Evolutionary conservation across 441 rosid species (phyloP).

Genomic region (Populus hybrid): DNA sequence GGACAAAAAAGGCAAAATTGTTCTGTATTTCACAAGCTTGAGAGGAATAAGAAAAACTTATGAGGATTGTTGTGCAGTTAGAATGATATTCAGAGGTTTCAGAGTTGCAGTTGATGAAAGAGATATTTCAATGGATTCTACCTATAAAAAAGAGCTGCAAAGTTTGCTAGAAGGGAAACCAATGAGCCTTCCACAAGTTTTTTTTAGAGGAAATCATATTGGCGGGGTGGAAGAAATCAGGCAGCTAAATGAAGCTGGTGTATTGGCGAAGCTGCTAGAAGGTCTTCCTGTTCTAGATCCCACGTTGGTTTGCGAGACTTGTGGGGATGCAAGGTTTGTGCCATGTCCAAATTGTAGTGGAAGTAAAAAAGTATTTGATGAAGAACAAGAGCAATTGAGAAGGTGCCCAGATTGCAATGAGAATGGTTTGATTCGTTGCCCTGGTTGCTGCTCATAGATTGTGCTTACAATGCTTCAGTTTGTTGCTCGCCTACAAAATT

Average conservation of each 20-base stretch:
- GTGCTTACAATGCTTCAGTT: not conserved
- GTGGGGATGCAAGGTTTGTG: constrained; percentile 88
- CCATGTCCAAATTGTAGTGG: constrained; percentile 73
- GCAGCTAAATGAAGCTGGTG: constrained; percentile 73
- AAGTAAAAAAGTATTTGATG: constrained; percentile 73
- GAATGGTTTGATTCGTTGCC: constrained; percentile 82
- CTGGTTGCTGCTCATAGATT: constrained; percentile 44
- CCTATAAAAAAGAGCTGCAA: constrained; percentile 64
- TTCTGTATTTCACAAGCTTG: constrained; percentile 71
- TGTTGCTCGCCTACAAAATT: not conserved
- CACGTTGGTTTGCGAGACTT: constrained; percentile 50
- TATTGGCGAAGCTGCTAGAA: constrained; percentile 52
- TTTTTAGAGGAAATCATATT: constrained; percentile 55
- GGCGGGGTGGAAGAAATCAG: constrained; percentile 82
- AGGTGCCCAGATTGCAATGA: constrained; percentile 81
- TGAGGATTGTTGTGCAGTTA: constrained; percentile 73
- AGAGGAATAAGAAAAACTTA: constrained; percentile 83
- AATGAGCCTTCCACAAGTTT: constrained; percentile 68
- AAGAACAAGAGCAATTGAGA: constrained; percentile 43
- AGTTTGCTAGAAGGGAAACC: constrained; percentile 40
- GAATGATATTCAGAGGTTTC: constrained; percentile 69
- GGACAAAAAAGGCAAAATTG: constrained; percentile 37
- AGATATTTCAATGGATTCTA: constrained; percentile 85
- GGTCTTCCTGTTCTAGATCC: constrained; percentile 52
- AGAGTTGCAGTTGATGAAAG: constrained; percentile 68